Base-by-base conservation (phyloP, 129 eudicot genomes). In the Flaveria ramosissima region DNA sequence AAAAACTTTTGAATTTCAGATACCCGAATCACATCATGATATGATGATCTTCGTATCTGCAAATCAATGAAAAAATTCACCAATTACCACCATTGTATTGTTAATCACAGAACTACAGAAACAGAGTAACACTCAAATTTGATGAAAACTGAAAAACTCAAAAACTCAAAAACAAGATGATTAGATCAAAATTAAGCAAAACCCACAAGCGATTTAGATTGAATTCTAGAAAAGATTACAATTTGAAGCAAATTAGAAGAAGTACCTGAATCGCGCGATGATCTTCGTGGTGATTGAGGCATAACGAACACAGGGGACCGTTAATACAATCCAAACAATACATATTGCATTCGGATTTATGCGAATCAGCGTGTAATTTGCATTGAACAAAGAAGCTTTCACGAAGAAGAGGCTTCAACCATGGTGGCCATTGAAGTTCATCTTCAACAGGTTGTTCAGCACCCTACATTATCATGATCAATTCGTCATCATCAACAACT, bases 21-120 rank as follows among this genome's bases (percentile, higher is more conserved):
- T 2, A 91, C 98, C 81, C 96, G 79, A 23, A 94, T 91, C 84
- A 94, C 98, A 87, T 94, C 98, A 82, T 94, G 98, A 85, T 94
- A 94, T 13, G 97, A 90, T 1, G 98, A 94, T 75, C 98, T 84
- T 72, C 98, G 66, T 78, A 94, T 94, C 98, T 94, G 89, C 52
- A 80, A 66, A 60, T 81, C 4, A 36, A 60, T 46, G 14, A 32
- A 39, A 69, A 62, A 30, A 68, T 47, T 7, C 6, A 17, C 19
- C 48, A 43, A 43, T 43, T 10, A 43, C 48, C 19, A 36, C 73
- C 69, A 70, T 24, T 78, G 36, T 27, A 45, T 39, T 30, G 41
- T n/a, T 0, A 36, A 6, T 36, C 41, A 36, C 41, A 36, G 41
- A 36, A 6, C 7, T 36, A 36, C 41, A 36, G 41, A 36, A 36